Evolutionary conservation across 2,329 filamentous ascomycete genomes (phyloP), one percentile per base, ranked within the genome.

Genomic region (Diaporthe destruens): DNA sequence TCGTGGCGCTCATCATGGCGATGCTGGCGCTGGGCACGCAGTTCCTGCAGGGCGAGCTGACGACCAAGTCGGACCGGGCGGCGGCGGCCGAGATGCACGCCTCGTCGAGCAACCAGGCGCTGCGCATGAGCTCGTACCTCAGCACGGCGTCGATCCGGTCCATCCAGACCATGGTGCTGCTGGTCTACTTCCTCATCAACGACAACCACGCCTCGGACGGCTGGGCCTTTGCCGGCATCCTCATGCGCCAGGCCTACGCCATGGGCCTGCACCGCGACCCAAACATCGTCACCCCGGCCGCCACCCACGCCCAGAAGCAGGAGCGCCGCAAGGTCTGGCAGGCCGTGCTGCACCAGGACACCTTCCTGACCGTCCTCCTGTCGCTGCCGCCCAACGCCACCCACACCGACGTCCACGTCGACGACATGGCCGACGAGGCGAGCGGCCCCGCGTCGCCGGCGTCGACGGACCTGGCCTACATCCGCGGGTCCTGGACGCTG

Each of bases 141-240:
- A 95, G 93, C 80, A 90, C 90, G 56, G 92, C 93, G 2, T 93
- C 92, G 0, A 86, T 94, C 65, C 86, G 90, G 32, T 93, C 92
- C 1, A 90, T 95, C 42, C 92, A 94, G 80, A 90, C 93, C 56
- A 95, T 95, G 93, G 91, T 95, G 0, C 82, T 96, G n/a, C 90
- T 95, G 73, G 91, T 91, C 0, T 95, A 95, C 79, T 96, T 96
- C 77, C 85, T 96, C 47, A 95, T 95, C 84, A 96, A 96, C 77
- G 93, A 96, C 80, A 95, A 95, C 77, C 93, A 95, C 77, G 93
- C 93, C 5, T 93, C 92, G 0, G 93, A 96, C 79, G 93, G 93
- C 1, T 96, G 93, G 91, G 91, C 93, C 0, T 96, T 95, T 84
- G 92, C 92, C 0, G 93, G 93, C 7, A 91, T 96, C 34, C 81